Base-by-base conservation (phyloP, 306 rosid species). In the Fragaria nilgerrensis region DNA sequence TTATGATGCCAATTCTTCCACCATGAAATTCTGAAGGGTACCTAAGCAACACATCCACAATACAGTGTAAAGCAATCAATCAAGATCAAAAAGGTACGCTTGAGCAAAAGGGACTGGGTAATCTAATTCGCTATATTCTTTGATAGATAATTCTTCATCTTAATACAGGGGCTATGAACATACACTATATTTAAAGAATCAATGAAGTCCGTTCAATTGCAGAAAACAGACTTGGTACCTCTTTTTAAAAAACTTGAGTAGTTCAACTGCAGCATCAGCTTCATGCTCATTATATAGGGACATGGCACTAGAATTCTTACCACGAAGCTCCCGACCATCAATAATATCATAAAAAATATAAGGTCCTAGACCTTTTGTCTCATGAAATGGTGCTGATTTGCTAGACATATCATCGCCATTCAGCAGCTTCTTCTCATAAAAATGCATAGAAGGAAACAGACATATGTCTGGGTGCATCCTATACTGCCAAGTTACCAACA, bases 381-480 rank as follows among this genome's bases (percentile, higher is more conserved):
- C 84, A 72, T 94, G 97, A 88, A 94, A 94, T 68, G 88, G 83
- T 43, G 96, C 92, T 77, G 90, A 81, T 81, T 94, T 92, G 84
- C 82, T 74, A 61, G 90, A 88, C 85, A 92, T 89, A 77, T 81
- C 77, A 72, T 84, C 84, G 25, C 98, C 98, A 82, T 89, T 94
- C 68, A 92, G 87, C 85, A 94, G 85, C 72, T 92, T 90, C 80
- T 87, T 82, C 75, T 94, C 96, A 83, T 94, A 94, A 77, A 94
- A 94, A 81, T 94, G 98, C 86, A 83, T 45, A 61, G 98, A 92
- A 72, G 98, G 98, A 82, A 94, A 94, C 81, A 49, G 85, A 86
- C 96, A 90, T 82, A 94, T 94, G 82, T 92, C 97, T 36, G 98
- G 97, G 81, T 94, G 96, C 98, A 94, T 94, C 80, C 98, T 90